Percentiles rank a stretch among this genome's conserved stretches.
Conservation (phyloP, 2,329 filamentous ascomycete genomes). For the Lojkania enalia region DNA sequence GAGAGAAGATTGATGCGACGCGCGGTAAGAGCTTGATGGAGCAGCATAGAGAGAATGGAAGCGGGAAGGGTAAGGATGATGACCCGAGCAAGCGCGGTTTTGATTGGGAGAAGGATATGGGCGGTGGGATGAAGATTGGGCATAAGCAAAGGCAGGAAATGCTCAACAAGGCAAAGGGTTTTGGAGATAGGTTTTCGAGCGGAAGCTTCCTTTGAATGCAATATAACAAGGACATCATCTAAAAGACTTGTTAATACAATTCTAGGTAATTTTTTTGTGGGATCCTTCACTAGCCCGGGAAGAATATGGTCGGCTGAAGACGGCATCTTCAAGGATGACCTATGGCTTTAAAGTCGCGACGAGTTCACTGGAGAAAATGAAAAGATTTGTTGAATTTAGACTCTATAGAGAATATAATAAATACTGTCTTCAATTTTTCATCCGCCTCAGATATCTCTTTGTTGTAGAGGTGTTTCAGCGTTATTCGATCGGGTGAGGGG, state of each 20-base stretch:
- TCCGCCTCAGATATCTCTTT: too few species aligned
- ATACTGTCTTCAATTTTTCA: too few species aligned
- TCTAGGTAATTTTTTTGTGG: neutral
- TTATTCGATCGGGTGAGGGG: too few species aligned
- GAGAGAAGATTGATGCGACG: conserved; percentile 57
- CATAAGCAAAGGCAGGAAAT: conserved; percentile 76
- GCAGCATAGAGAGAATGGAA: conserved; percentile 50
- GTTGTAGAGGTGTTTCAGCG: too few species aligned
- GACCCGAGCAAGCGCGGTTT: conserved; percentile 89
- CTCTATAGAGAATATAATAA: too few species aligned
- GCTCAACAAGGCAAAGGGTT: conserved; percentile 76
- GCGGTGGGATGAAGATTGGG: conserved; percentile 70
- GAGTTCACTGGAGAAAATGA: neutral
- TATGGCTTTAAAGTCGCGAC: too few species aligned
- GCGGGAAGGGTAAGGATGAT: conserved; percentile 71
- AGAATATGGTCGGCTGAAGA: too few species aligned
- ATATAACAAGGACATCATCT: neutral
- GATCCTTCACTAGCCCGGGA: neutral
- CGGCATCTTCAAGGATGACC: too few species aligned
- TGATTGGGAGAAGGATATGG: conserved; percentile 94
- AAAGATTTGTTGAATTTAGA: neutral
- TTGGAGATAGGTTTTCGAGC: conserved; percentile 78
- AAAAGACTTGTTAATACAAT: neutral
- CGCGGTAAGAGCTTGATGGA: conserved; percentile 52
- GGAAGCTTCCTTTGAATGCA: conserved; percentile 62